Percentiles rank a stretch among this genome's conserved stretches.
These are phyloP conservation scores for Cyclotella atomus DNA, from an alignment of 108 stramenopile genomes.

Conservation along the genomic window DNA sequence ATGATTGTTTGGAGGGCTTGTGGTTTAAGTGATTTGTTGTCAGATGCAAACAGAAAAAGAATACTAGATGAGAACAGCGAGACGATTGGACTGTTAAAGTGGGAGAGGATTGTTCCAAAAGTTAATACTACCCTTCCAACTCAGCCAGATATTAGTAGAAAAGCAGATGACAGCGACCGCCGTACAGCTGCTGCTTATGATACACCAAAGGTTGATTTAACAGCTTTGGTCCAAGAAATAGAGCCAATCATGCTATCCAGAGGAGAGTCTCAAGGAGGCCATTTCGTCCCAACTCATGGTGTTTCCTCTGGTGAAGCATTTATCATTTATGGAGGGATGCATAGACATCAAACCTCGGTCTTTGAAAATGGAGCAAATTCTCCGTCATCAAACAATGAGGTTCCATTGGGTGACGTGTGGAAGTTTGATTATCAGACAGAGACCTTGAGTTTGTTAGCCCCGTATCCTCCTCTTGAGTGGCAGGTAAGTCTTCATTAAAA, in stretches of 20 bases:
- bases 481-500: slow-evolving; percentile 10
- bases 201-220: neutral
- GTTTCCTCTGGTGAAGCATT: slow-evolving; percentile 11
- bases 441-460: slow-evolving; percentile 31
- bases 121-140: slow-evolving; percentile 4
- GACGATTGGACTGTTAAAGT: slow-evolving; percentile 20
- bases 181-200: neutral
- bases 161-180: neutral
- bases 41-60: neutral
- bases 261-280: slow-evolving; percentile 51
- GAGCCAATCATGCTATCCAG: slow-evolving; percentile 24
- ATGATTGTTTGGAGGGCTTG: slow-evolving; percentile 39
- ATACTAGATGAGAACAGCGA: neutral
- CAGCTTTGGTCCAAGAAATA: neutral
- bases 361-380: slow-evolving; percentile 2
- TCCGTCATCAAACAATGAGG: neutral
- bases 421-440: slow-evolving; percentile 47
- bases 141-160: neutral
- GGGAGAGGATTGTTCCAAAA: slow-evolving; percentile 36
- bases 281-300: slow-evolving; percentile 13
- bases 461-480: slow-evolving; percentile 43
- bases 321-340: slow-evolving; percentile 47
- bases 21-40: slow-evolving; percentile 21
- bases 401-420: slow-evolving; percentile 51
- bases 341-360: neutral